Base-by-base conservation (phyloP, 2,329 filamentous ascomycete species). In the Paracoccidioides lutzii region DNA sequence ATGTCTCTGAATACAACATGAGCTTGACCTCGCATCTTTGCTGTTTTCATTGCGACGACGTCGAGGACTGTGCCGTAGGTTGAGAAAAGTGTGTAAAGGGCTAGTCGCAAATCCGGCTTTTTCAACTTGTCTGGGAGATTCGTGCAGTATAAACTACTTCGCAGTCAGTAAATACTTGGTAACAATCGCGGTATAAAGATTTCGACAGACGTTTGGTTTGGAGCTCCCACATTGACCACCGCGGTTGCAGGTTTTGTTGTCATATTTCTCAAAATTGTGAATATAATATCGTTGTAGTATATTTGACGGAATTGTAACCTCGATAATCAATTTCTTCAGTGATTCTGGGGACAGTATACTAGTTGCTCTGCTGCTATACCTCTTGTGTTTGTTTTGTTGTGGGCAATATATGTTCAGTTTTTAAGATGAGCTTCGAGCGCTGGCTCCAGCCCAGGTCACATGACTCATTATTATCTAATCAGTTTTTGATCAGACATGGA, bases 21-120 rank as follows among this genome's bases (percentile, higher is more conserved):
- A 59, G 93, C 93, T 73, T 98, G 93, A 3, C 93, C 93, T 52
- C 93, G 85, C 90, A 97, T 96, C 74, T 89, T 89, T 69, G 79
- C 78, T 1, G 88, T 95, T 75, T 90, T 94, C 63, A 96, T 77
- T 35, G 88, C 88, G 51, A 96, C 87, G 22, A 98, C 82, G 68
- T 98, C 93, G 57, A 98, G 81, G 14, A 98, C 87, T 0, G 89
- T 83, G 43, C 93, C 93, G 68, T 95, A 95, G 12, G 90, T 95
- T 9, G 90, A 89, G 71, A 97, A 97, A 10, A 97, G 80, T 71
- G 90, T 87, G 74, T 98, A 98, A 35, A 98, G 79, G 4, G 86
- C 85, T 48, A 88, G 85, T 65, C 90, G 84, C 44, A 98, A 75
- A 69, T 97, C 90, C 59, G 81, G 78, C 71, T 97, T 98, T 66